Base-by-base conservation (phyloP, 192 early-diverging fungal genomes). In the Coemansia erecta region DNA sequence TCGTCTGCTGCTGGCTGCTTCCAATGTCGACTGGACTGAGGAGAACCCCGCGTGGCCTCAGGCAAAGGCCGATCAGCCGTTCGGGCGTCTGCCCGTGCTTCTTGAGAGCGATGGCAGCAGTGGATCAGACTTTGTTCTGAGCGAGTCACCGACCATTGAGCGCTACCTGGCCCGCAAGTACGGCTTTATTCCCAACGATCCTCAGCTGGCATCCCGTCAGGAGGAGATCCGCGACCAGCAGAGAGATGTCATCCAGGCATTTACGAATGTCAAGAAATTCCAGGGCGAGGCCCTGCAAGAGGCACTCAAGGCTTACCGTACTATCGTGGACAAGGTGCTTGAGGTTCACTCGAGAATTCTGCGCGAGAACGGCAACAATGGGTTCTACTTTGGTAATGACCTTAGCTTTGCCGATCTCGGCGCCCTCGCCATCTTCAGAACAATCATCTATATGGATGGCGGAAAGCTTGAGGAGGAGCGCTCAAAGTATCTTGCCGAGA, bases 111-210 rank as follows among this genome's bases (percentile, higher is more conserved):
- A 53, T 17, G 42, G 58, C 1, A 64, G 74, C 14, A 59, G 68
- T 41, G 41, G 44, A 4, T 56, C 59, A 11, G 53, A 60, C 18
- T 53, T 77, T 41, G 22, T 61, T 2, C 39, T 84, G 8, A 60
- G 70, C 45, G 79, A 85, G 43, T 63, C 72, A 0, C 57, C 52
- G 14, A 62, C 72, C 8, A 85, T 85, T 31, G 80, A 77, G 50
- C 82, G 84, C 42, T 83, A 83, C 42, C 68, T 85, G 6, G 61
- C 74, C 1, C 51, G 59, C 66, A 81, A 68, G 53, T 76, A 71
- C 44, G 78, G 70, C 2, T 60, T 81, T 37, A 33, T 71, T 51
- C 73, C 77, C 2, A 31, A 28, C 12, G 68, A 63, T 11, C 71
- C 60, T 24, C 58, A 70, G 44, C 41, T 67, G 49, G 71, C 61